Conservation (phyloP, 139 green algal species). For the Asterochloris erici region DNA sequence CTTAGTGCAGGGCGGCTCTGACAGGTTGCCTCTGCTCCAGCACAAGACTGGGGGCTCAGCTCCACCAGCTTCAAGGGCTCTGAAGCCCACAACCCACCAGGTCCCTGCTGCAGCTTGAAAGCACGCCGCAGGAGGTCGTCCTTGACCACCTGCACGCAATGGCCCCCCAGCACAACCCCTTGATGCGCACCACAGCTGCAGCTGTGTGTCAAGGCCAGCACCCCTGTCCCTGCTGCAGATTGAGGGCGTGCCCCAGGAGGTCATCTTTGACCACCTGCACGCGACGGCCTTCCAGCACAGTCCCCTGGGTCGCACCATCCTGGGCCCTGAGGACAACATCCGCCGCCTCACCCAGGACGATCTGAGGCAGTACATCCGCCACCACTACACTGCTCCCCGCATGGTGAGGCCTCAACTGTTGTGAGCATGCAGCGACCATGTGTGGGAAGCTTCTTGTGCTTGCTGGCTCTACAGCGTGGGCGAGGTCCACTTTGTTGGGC, state of each 20-base stretch:
- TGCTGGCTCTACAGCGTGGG: too few species aligned
- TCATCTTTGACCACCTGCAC: slow-evolving; percentile 98
- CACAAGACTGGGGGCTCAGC: too few species aligned
- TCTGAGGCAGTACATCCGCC: slow-evolving; percentile 92
- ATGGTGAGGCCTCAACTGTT: slow-evolving; percentile 47
- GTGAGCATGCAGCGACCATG: too few species aligned
- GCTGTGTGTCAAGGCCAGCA: neutral
- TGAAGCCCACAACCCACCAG: too few species aligned
- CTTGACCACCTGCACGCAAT: slow-evolving; percentile 99
- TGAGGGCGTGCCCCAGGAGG: slow-evolving; percentile 76
- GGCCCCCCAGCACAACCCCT: slow-evolving; percentile 93
- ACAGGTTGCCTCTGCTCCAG: too few species aligned
- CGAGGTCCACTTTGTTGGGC: too few species aligned
- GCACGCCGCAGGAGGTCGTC: slow-evolving; percentile 81
- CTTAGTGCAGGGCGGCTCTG: too few species aligned
- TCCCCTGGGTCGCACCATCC: slow-evolving; percentile 92
- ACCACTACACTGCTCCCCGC: slow-evolving; percentile 91
- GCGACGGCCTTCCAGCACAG: slow-evolving; percentile 98
- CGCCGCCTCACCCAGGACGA: slow-evolving; percentile 78
- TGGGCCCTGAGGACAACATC: slow-evolving; percentile 94
- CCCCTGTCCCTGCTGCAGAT: slow-evolving; percentile 38
- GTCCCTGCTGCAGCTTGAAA: slow-evolving; percentile 56
- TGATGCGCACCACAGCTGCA: slow-evolving; percentile 80
- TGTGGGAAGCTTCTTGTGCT: neutral
- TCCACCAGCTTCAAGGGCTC: too few species aligned